Evolutionary conservation across 192 early-diverging fungal genomes (phyloP).

Genomic region (Linnemannia exigua): DNA sequence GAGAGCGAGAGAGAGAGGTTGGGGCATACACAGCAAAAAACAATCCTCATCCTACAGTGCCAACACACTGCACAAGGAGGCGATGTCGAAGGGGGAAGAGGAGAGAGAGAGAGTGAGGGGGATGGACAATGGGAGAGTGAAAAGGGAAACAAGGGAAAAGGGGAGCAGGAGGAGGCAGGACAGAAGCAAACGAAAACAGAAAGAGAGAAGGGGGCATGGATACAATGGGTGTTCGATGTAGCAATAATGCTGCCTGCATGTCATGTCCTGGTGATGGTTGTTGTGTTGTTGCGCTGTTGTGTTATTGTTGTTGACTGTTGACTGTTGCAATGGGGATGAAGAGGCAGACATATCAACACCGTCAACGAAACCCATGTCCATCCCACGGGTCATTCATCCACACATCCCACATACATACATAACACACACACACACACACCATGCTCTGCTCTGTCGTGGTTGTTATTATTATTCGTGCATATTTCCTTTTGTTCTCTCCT

Average conservation of each 20-base stretch:
- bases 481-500: not conserved
- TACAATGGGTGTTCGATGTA: constrained; percentile 25
- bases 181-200: not conserved
- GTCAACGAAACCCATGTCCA: not conserved
- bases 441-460: not conserved
- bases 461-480: not conserved
- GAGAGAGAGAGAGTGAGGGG: no score
- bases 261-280: not conserved
- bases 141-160: no score
- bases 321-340: not conserved
- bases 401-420: not conserved
- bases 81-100: not conserved
- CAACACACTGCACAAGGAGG: not conserved
- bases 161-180: not conserved
- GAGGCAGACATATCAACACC: not conserved
- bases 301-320: not conserved
- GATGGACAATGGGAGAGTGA: no score
- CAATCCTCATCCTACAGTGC: not conserved
- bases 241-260: no score
- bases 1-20: not conserved
- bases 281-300: no score
- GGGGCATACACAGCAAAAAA: not conserved
- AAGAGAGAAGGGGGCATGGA: not conserved
- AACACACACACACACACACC: not conserved
- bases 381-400: not conserved